Evolutionary conservation across 345 rosid genomes (phyloP), one percentile per base, ranked within the genome.

Genomic region (Syzygium oleosum): DNA sequence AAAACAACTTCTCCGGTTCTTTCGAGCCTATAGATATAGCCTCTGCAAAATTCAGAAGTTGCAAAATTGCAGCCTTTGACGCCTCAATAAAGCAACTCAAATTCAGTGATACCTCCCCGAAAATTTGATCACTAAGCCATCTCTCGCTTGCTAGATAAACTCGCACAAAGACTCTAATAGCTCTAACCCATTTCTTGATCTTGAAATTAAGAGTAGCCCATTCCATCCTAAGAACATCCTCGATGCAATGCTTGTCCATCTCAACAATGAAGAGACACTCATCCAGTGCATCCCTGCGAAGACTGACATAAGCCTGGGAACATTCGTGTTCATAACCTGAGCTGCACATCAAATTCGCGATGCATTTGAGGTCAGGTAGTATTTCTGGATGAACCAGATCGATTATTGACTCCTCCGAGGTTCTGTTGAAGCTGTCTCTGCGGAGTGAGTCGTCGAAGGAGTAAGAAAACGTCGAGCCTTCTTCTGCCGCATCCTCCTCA

Each of bases 151-250:
- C 89, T 52, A 97, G 97, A 90, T 94, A 95, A 25, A 93, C 90
- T 65, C 95, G 94, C 80, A 97, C 93, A 46, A 95, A 94, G 34
- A 92, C 89, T 90, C 93, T 93, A 91, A 95, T 90, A 6, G 94
- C 96, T 79, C 94, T 90, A 87, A 94, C 93, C 99, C 99, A 97
- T 92, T 93, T 94, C 94, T 93, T 97, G 93, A 96, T 95, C 92
- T 92, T 97, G 56, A 95, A 94, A 90, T 96, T 93, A 89, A 95
- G 85, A 55, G 89, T 89, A 29, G 89, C 92, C 99, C 98, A 95
- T 55, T 96, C 99, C 98, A 97, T 89, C 91, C 58, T 96, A 87
- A 95, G 91, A 83, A 96, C 98, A 89, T 96, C 98, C 91, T 96
- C 98, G 3, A 95, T 95, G 90, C 98, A 95, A 91, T 94, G 87